Evolutionary conservation across 768 basidiomycete genomes (phyloP).

Genomic region (Boletus huronensis): DNA sequence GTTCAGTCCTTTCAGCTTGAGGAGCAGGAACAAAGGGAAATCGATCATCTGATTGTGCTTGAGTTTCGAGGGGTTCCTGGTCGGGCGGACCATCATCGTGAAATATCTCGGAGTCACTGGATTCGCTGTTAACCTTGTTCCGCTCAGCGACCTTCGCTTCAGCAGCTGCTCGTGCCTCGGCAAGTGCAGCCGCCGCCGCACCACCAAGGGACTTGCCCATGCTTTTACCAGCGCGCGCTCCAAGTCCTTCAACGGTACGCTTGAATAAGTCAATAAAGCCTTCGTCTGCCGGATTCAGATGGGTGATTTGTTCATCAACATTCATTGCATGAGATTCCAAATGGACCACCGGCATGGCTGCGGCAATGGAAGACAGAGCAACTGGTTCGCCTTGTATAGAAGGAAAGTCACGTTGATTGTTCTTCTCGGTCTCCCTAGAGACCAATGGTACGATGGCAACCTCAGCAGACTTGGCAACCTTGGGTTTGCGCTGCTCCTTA

Average conservation of each 20-base stretch:
- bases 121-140: constrained; percentile 44
- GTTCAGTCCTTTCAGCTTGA: constrained; percentile 17
- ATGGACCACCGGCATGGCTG: neutral
- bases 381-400: constrained; percentile 1
- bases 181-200: constrained; percentile 51
- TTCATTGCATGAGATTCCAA: constrained; percentile 28
- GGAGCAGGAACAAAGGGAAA: neutral
- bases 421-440: constrained; percentile 8
- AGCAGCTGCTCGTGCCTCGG: constrained; percentile 61
- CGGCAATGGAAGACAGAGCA: neutral
- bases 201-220: constrained; percentile 60
- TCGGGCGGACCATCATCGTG: constrained; percentile 12
- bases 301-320: constrained; percentile 10
- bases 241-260: constrained; percentile 66
- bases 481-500: constrained; percentile 44
- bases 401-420: neutral
- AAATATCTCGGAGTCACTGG: constrained; percentile 25
- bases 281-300: constrained; percentile 23
- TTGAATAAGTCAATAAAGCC: constrained; percentile 66
- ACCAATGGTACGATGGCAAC: constrained; percentile 31
- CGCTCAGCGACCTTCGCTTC: constrained; percentile 69
- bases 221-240: constrained; percentile 54
- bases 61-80: constrained; percentile 1
- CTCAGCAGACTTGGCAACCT: constrained; percentile 46
- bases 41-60: constrained; percentile 1